phyloP scores from a whole-genome alignment of 106 monocot genomes.

The Hemerocallis citrina region DNA sequence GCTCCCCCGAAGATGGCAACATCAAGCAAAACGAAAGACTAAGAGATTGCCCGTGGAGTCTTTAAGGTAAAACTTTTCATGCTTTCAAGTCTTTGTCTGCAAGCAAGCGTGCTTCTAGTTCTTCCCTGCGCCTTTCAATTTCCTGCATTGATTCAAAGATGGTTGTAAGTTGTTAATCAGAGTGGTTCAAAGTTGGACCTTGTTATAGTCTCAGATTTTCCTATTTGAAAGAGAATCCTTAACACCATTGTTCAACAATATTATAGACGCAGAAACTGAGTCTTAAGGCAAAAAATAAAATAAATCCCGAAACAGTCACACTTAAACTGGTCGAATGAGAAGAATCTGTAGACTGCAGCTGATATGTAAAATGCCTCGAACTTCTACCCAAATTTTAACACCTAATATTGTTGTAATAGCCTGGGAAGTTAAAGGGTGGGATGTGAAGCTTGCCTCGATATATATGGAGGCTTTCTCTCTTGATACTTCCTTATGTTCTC shows the following conservation, averaged over 20 bases:
- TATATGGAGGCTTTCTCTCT: constrained; percentile 73
- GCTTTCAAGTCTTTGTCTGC: constrained; percentile 15
- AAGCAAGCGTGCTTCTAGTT: constrained; percentile 48
- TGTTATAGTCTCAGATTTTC: too few relatives aligned
- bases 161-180: too few relatives aligned
- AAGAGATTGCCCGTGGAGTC: too few relatives aligned
- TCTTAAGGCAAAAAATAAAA: too few relatives aligned
- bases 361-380: background rate
- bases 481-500: constrained; percentile 45
- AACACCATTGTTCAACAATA: too few relatives aligned
- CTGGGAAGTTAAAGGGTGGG: background rate
- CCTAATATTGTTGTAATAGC: too few relatives aligned
- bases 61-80: background rate
- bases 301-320: too few relatives aligned
- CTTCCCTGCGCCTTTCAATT: constrained; percentile 42
- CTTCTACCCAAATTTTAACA: background rate
- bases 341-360: background rate
- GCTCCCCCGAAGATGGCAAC: too few relatives aligned
- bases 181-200: too few relatives aligned
- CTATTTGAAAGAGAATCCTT: too few relatives aligned
- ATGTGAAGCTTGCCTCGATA: constrained; percentile 42
- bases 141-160: constrained; percentile 20
- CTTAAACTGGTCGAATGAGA: background rate
- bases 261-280: too few relatives aligned
- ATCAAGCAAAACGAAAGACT: too few relatives aligned